Evolutionary conservation across 768 basidiomycete genomes (phyloP).

Genomic region (Gautieria morchelliformis): DNA sequence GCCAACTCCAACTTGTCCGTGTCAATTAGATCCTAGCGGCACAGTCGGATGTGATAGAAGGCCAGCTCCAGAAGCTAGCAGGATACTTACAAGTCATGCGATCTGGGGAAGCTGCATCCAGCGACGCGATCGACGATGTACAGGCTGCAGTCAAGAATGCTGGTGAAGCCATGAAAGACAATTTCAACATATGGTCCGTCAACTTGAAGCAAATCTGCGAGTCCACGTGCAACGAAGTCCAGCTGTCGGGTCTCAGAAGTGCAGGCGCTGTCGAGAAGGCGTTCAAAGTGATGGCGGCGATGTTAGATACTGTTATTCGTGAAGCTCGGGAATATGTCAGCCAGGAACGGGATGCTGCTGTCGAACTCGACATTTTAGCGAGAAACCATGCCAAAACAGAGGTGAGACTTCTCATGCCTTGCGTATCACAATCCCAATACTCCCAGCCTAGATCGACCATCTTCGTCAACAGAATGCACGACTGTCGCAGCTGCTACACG

Average conservation of each 20-base stretch:
- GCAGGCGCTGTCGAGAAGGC: conserved; percentile 47
- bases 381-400: conserved; percentile 41
- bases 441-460: conserved; percentile 32
- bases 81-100: conserved; percentile 45
- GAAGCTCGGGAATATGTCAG: conserved; percentile 51
- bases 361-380: conserved; percentile 39
- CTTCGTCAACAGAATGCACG: conserved; percentile 64
- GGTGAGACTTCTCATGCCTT: neutral
- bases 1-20: neutral
- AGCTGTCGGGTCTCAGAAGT: conserved; percentile 32
- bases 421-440: neutral
- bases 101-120: conserved; percentile 43
- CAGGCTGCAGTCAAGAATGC: conserved; percentile 42
- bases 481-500: conserved; percentile 49
- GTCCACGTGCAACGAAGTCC: conserved; percentile 37
- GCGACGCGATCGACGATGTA: conserved; percentile 39
- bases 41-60: conserved; percentile 45
- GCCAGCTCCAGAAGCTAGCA: conserved; percentile 47
- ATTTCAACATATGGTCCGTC: conserved; percentile 48
- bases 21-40: conserved; percentile 12
- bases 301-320: conserved; percentile 50
- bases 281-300: conserved; percentile 44
- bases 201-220: conserved; percentile 40
- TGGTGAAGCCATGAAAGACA: conserved; percentile 41
- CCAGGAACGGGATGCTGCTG: conserved; percentile 40